phyloP scores from a whole-genome alignment of 257 asterid genomes.

The Nicotiana knightiana region DNA sequence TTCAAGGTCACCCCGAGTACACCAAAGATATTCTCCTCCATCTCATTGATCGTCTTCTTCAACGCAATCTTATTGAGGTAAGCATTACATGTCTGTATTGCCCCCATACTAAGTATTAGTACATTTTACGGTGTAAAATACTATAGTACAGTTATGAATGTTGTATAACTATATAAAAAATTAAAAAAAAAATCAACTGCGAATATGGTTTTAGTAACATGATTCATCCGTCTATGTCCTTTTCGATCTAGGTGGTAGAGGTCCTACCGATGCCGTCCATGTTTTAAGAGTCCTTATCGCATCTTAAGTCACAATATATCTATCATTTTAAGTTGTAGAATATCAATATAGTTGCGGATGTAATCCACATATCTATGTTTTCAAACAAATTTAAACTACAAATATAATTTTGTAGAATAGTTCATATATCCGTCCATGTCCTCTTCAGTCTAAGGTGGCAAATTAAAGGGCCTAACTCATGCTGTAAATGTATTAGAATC shows the following conservation, averaged over 20 bases:
- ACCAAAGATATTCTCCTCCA: slow-evolving; percentile 65
- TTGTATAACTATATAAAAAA: neutral
- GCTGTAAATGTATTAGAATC: too few relatives aligned
- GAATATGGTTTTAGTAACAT: neutral
- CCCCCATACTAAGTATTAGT: too few relatives aligned
- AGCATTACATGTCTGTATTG: neutral
- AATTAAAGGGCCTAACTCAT: too few relatives aligned
- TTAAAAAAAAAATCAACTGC: neutral
- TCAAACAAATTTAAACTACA: neutral
- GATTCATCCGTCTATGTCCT: neutral
- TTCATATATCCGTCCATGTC: neutral
- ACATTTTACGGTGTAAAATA: neutral
- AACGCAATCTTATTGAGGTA: slow-evolving; percentile 44
- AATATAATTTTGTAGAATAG: neutral
- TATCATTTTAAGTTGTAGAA: too few relatives aligned
- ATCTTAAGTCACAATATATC: too few relatives aligned
- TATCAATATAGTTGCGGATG: too few relatives aligned
- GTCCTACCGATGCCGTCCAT: neutral
- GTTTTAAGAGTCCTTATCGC: neutral
- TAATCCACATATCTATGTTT: too few relatives aligned
- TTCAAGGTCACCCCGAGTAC: slow-evolving; percentile 96
- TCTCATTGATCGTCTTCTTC: slow-evolving; percentile 64
- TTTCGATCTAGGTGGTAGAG: neutral
- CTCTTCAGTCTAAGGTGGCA: too few relatives aligned
- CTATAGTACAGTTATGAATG: neutral